phyloP scores from a whole-genome alignment of 1,284 basidiomycete species.

The Ustilago trichophora region DNA sequence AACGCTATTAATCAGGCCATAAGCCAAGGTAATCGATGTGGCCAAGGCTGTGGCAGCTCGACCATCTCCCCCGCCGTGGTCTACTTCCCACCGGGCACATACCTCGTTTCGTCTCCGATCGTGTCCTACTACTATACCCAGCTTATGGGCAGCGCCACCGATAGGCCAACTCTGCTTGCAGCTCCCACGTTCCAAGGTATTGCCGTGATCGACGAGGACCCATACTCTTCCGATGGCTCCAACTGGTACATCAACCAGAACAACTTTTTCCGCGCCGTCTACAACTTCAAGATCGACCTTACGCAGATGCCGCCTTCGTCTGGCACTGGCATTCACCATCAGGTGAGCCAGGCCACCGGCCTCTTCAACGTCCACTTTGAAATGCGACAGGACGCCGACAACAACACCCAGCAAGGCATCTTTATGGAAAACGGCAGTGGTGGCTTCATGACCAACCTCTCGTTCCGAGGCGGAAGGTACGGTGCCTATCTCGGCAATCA shows the following conservation, averaged over 20 bases:
- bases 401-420: constrained; percentile 72
- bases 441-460: constrained; percentile 77
- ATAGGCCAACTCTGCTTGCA: constrained; percentile 74
- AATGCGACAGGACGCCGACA: constrained; percentile 71
- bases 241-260: constrained; percentile 69
- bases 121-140: constrained; percentile 76
- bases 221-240: constrained; percentile 66
- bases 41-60: constrained; percentile 67
- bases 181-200: constrained; percentile 73
- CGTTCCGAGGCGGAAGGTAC: constrained; percentile 50
- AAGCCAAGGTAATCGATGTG: constrained; percentile 72
- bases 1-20: constrained; percentile 76
- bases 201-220: constrained; percentile 72
- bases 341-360: constrained; percentile 81
- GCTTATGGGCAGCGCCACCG: constrained; percentile 71
- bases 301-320: constrained; percentile 29
- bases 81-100: constrained; percentile 70
- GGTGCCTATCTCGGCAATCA: constrained; percentile 58
- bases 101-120: constrained; percentile 74
- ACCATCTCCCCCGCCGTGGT: constrained; percentile 69
- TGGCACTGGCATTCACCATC: constrained; percentile 71
- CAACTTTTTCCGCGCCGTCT: constrained; percentile 72
- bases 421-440: constrained; percentile 79
- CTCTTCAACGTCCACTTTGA: constrained; percentile 73
- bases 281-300: constrained; percentile 46